These are phyloP conservation scores for Diphasiastrum complanatum DNA, from an alignment of 83 land plant species.

Conservation along the genomic window DNA sequence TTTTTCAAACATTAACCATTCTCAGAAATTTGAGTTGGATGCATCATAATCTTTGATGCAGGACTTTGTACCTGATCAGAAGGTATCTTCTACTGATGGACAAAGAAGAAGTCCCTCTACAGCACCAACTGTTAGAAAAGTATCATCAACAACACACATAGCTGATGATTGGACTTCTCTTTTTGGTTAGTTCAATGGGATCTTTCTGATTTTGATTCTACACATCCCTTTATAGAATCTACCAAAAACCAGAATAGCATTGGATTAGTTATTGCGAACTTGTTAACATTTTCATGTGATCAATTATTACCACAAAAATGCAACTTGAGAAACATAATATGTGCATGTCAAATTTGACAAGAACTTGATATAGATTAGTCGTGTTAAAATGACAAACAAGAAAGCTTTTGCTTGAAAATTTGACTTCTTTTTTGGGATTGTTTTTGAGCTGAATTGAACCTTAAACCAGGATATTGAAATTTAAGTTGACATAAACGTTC, in stretches of 20 bases:
- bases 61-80: conserved; percentile 21
- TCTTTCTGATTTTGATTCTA: background rate
- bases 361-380: too few species aligned
- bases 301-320: background rate
- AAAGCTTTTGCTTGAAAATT: too few species aligned
- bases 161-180: conserved; percentile 4
- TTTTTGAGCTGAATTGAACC: too few species aligned
- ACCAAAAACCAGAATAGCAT: too few species aligned
- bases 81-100: conserved; percentile 5
- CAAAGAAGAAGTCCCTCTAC: background rate
- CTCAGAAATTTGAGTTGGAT: conserved; percentile 13
- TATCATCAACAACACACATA: conserved; percentile 5
- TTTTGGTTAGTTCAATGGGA: conserved; percentile 5
- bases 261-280: background rate
- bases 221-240: too few species aligned
- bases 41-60: conserved; percentile 45
- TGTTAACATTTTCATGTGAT: background rate
- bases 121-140: conserved; percentile 1
- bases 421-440: too few species aligned
- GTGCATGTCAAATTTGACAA: too few species aligned
- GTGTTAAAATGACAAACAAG: too few species aligned
- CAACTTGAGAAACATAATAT: too few species aligned
- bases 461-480: too few species aligned
- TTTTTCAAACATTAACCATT: background rate
- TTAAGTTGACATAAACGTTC: too few species aligned